Conservation (phyloP, 768 basidiomycete species). For the Naganishia randhawae region DNA sequence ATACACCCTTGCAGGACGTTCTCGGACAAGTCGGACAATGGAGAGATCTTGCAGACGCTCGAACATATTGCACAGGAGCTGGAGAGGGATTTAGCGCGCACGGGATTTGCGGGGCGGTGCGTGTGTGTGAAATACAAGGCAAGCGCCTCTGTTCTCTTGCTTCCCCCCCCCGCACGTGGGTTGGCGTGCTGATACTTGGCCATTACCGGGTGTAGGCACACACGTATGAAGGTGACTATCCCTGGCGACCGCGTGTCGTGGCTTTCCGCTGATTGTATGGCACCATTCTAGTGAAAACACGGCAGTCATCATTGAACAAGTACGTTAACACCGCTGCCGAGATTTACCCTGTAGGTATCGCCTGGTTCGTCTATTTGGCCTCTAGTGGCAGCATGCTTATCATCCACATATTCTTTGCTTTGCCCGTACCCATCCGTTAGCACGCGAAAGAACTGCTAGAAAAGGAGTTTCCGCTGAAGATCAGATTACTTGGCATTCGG, state of each 20-base stretch:
- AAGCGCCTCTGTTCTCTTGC: no score
- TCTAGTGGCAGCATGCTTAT: no score
- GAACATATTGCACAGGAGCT: slow-evolving; percentile 77
- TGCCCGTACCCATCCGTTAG: no score
- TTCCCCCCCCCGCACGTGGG: no score
- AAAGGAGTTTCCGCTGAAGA: slow-evolving; percentile 70
- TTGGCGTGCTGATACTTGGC: no score
- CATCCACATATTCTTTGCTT: no score
- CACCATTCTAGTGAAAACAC: neutral
- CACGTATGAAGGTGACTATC: slow-evolving; percentile 68
- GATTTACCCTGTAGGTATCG: slow-evolving; percentile 62
- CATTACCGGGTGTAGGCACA: slow-evolving; percentile 61
- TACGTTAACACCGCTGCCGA: slow-evolving; percentile 78
- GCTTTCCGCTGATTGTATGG: slow-evolving; percentile 9
- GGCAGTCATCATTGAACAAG: slow-evolving; percentile 71
- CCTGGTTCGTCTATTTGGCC: neutral
- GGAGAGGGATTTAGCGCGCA: slow-evolving; percentile 70
- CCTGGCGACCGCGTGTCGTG: neutral
- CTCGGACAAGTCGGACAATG: slow-evolving; percentile 61
- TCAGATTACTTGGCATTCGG: slow-evolving; percentile 82
- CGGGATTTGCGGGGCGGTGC: slow-evolving; percentile 80
- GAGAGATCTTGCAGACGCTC: slow-evolving; percentile 69
- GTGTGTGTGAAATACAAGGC: slow-evolving; percentile 88
- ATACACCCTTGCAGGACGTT: slow-evolving; percentile 77
- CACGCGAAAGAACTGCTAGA: slow-evolving; percentile 76